Base-by-base conservation (phyloP, 805 yeast genomes). In the Metschnikowia proteae region DNA sequence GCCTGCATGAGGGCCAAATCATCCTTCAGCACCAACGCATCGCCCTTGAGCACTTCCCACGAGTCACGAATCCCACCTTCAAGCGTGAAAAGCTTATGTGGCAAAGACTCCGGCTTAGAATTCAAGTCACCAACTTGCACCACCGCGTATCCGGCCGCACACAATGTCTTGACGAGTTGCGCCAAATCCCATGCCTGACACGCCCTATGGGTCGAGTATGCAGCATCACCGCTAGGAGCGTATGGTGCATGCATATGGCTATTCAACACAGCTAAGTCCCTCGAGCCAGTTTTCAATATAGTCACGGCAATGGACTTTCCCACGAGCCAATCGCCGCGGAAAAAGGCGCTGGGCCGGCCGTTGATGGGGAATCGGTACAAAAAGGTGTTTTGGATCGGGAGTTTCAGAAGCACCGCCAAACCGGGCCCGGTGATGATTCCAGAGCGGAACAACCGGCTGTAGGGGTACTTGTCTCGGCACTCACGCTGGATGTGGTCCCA, bases 221-320 rank as follows among this genome's bases (percentile, higher is more conserved):
- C 86, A 2, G 95, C 95, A 65, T 90, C 96, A 2, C 98, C 98
- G 0, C 72, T 67, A 13, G 68, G 60, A 1, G 94, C 77, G 61
- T 94, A 94, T 0, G 99, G 99, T 1, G 99, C 99, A 66, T 94
- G 99, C 94, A 94, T 85, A 64, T 94, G 99, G 13, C 96, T 84
- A 61, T 91, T 92, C 60, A 94, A 69, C 4, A 94, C 67, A 2
- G 95, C 97, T 36, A 94, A 69, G 4, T 84, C 85, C 5, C 74
- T 62, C 1, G 76, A 70, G 13, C 69, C 71, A 0, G 74, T 67
- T 13, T 61, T 58, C 37, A 94, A 69, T 11, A 67, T 50, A 0
- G 96, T 86, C 3, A 89, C 81, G 0, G 96, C 86, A 17, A 89
- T 80, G 6, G 92, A 79, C 63, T 94, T 94, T 6, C 99, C 99